Evolutionary conservation across 371 early-diverging fungal species (phyloP), one percentile per base, ranked within the genome.

Genomic region (Mortierella polycephala): DNA sequence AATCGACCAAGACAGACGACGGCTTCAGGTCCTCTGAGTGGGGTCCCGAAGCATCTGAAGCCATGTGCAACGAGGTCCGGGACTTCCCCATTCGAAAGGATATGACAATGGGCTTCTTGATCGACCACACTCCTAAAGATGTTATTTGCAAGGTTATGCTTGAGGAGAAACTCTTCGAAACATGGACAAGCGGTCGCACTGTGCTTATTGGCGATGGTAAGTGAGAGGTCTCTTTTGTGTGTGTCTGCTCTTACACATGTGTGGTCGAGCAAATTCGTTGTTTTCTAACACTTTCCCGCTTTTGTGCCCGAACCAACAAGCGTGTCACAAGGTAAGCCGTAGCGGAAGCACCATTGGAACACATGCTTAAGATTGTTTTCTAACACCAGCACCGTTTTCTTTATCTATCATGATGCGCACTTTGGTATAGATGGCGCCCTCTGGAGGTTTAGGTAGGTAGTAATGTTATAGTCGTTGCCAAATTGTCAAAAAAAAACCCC

Each of bases 151-250:
- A 69, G 49, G 61, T 69, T 18, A 64, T 69, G 66, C 21, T 75
- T 30, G 75, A 75, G 20, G 75, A 75, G 44, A 75, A 75, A 51
- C 65, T 44, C 23, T 75, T 75, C 54, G 63, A 75, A 5, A 14
- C 50, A 0, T 75, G 75, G 75, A 69, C 62, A 37, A 49, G 70
- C 9, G 75, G 57, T 13, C 75, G 75, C 7, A 66, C 65, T 14
- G 75, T 75, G 0, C 70, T 75, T n/a, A 39, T 75, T 10, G 75
- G 75, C 0, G 75, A 75, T 66, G 69, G 74, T 74, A 60, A 54
- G 47, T 30, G 30, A 30, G 30, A 2, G 30, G 30, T 30, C 30
- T 4, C 30, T 30, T 30, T 2, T 30, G 30, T 30, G 30, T 30
- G 30, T 30, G 30, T 30, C 30, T 30, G 30, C 4, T 30, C 4